A percentile compares a stretch with the other conserved stretches of the same genome.
phyloP scores from a whole-genome alignment of 805 yeast genomes.

The Candida morakotiae region DNA sequence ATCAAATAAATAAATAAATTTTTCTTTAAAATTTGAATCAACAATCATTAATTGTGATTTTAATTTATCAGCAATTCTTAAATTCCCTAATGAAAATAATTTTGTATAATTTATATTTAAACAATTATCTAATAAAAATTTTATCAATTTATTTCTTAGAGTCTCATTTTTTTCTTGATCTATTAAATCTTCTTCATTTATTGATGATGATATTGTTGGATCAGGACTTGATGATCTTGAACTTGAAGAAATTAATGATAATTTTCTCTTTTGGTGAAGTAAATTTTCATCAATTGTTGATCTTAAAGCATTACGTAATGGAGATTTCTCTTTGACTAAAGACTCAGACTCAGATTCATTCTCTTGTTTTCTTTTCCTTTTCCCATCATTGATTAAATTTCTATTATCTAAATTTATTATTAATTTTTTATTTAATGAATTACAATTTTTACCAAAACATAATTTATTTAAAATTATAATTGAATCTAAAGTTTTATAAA shows the following conservation, averaged over 20 bases:
- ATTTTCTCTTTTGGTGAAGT: background rate
- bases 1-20: constrained; percentile 29
- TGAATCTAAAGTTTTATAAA: background rate
- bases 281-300: constrained; percentile 4
- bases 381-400: background rate
- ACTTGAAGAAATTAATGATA: no score
- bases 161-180: constrained; percentile 18
- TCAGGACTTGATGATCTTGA: constrained; percentile 14
- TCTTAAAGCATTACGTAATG: constrained; percentile 6
- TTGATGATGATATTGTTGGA: constrained; percentile 16
- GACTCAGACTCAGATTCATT: background rate
- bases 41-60: no score
- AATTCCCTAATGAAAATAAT: constrained; percentile 28
- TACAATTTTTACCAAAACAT: constrained; percentile 7
- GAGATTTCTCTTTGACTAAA: background rate
- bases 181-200: constrained; percentile 15
- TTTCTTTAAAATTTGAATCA: constrained; percentile 9
- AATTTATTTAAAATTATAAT: background rate
- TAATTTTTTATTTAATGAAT: constrained; percentile 2
- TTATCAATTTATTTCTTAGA: constrained; percentile 25
- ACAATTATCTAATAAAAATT: constrained; percentile 22
- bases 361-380: constrained; percentile 1
- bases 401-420: constrained; percentile 1
- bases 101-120: constrained; percentile 19
- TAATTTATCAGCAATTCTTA: constrained; percentile 34